Conservation (phyloP, 1,284 basidiomycete species). For the Calocybe gambosa region DNA sequence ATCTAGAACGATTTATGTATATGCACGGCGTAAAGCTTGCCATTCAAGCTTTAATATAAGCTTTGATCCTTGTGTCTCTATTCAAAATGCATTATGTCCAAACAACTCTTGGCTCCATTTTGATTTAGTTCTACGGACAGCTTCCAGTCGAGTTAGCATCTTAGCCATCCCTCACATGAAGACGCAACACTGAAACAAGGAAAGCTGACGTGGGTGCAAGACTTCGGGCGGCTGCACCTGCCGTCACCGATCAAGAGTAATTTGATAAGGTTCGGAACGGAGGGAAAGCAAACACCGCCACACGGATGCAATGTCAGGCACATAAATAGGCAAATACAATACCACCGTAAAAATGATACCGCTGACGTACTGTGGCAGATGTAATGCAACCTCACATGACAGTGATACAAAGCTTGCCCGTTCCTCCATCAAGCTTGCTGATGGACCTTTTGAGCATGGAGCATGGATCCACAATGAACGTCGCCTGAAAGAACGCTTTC, state of each 20-base stretch:
- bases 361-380: neutral
- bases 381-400: neutral
- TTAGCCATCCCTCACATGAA: no score
- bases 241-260: neutral
- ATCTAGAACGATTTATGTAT: no score
- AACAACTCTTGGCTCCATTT: no score
- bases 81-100: no score
- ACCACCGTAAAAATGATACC: neutral
- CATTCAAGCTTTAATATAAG: no score
- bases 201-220: no score
- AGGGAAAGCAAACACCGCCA: neutral
- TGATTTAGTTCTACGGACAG: no score
- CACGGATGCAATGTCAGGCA: neutral
- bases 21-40: no score
- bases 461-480: neutral
- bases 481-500: neutral
- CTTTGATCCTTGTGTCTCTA: no score
- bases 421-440: neutral
- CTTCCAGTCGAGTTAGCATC: no score
- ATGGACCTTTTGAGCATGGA: neutral
- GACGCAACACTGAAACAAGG: no score
- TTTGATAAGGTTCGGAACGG: neutral
- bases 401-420: neutral
- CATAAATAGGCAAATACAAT: neutral
- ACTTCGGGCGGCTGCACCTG: no score